Base-by-base conservation (phyloP, 139 green algal species). In the Tetraselmis chui region DNA sequence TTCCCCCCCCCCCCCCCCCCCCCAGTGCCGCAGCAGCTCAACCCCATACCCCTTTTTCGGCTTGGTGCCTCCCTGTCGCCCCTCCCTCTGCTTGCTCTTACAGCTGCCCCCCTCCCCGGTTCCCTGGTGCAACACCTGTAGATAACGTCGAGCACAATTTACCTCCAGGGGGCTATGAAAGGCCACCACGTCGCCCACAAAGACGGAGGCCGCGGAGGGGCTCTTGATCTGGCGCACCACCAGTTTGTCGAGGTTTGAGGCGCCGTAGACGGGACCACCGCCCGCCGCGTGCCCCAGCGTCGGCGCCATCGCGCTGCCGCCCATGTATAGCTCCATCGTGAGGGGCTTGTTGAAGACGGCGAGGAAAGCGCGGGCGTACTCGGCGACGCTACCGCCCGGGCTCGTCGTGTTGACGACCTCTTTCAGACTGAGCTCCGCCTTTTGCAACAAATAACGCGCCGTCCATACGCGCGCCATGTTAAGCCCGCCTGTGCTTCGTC, bases 181-280 rank as follows among this genome's bases (percentile, higher is more conserved):
- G 18, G 89, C 90, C n/a, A 95, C 87, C 2, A 94, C 85, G 32
- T 95, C 92, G 0, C 90, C 91, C 1, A 82, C 76, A 30, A 85
- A 88, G 0, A 95, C 32, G 26, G 26, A 88, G 59, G 80, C 78
- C 18, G 75, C n/a, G 1, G 78, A 84, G 11, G 89, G 85, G 24
- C 87, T 82, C 0, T 89, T 90, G 11, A 97, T 84, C 29, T 85
- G n/a, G 0, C 93, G 85, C 27, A 97, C 45, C 2, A 97, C 80
- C 83, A 92, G 75, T 1, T 59, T 58, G 30, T 95, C 91, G 0
- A 91, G 45, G 11, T 5, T 18, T 5, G 45, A 18, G 11, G 45
- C 45, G 45, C 45, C 45, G 45, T 67, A 67, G 45, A 67, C 45
- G 45, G 45, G 45, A 5, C 18, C 11, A 5, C 45, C 45, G 25